Evolutionary conservation across 257 asterid genomes (phyloP), one percentile per base, ranked within the genome.

Genomic region (Knoxia roxburghii): DNA sequence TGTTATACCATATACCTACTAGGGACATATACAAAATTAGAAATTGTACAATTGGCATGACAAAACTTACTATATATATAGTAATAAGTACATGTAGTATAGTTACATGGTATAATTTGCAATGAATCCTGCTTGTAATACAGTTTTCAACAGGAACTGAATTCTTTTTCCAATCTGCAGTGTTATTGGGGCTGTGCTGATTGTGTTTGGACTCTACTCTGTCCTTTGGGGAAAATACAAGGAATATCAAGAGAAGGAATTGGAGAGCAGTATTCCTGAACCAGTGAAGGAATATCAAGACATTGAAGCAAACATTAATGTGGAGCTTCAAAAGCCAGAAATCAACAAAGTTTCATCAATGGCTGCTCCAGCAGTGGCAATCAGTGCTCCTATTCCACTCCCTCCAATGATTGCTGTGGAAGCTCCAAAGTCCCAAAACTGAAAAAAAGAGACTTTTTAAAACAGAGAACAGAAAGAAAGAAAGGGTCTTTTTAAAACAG

Each of bases 201-300:
- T 85, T 18, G 80, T 85, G 72, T 65, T 79, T 37, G 88, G 90
- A 18, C 70, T 85, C 26, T 85, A 85, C 73, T 77, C 78, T 4
- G 85, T 85, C 20, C 57, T 85, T 11, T 82, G 88, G 90, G 90
- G 89, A 21, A 81, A 84, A 65, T 82, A 84, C 82, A 84, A 81
- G 61, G 89, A 84, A 39, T 75, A 71, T 48, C 71, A 79, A 53
- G 85, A 84, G 69, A 71, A 72, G 9, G 80, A 79, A 75, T 73
- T 54, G 45, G 83, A 75, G 61, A 73, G 72, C 37, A n/a, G n/a
- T n/a, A 78, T 62, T 39, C 61, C 26, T 1, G 91, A 89, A 13
- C 81, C 94, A 20, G 75, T 85, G 4, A 88, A 89, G 69, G 68
- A 59, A 13, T 59, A 59, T 10, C 60, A 75, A 63, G 92, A 89